A percentile compares a stretch with the other conserved stretches of the same genome.
phyloP scores from a whole-genome alignment of 202 grass and related monocot species.

The Carex arenaria region DNA sequence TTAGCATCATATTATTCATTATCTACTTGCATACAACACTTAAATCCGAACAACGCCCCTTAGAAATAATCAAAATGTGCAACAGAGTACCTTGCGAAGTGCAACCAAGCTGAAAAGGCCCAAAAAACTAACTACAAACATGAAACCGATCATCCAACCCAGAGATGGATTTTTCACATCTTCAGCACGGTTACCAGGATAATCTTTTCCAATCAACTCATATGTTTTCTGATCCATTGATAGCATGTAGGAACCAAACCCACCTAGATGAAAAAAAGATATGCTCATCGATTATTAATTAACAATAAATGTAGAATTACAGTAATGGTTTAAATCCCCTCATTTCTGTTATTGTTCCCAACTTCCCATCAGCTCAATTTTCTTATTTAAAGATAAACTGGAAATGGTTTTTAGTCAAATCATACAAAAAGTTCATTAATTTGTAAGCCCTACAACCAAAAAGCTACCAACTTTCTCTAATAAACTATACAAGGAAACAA shows the following conservation, averaged over 20 bases:
- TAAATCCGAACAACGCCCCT: neutral
- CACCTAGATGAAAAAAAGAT: constrained; percentile 36
- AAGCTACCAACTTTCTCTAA: neutral
- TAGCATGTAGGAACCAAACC: constrained; percentile 77
- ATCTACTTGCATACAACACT: neutral
- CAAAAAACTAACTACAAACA: constrained; percentile 88
- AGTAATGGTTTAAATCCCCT: neutral
- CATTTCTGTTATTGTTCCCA: neutral
- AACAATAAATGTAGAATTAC: neutral
- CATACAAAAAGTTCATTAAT: neutral
- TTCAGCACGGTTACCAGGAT: constrained; percentile 71
- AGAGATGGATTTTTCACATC: constrained; percentile 90
- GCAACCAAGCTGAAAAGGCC: constrained; percentile 85
- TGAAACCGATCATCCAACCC: constrained; percentile 87
- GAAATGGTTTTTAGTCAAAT: no score
- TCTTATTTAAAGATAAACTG: neutral
- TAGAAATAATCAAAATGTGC: neutral
- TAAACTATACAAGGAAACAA: neutral
- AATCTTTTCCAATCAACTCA: constrained; percentile 76
- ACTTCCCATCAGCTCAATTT: neutral
- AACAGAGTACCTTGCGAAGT: constrained; percentile 58
- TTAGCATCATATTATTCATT: neutral
- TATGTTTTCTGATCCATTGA: constrained; percentile 86
- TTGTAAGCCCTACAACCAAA: neutral
- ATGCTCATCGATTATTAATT: neutral